These are phyloP conservation scores for Lodderomyces metapsilosis DNA, from an alignment of 1,139 yeast species.

Conservation along the genomic window DNA sequence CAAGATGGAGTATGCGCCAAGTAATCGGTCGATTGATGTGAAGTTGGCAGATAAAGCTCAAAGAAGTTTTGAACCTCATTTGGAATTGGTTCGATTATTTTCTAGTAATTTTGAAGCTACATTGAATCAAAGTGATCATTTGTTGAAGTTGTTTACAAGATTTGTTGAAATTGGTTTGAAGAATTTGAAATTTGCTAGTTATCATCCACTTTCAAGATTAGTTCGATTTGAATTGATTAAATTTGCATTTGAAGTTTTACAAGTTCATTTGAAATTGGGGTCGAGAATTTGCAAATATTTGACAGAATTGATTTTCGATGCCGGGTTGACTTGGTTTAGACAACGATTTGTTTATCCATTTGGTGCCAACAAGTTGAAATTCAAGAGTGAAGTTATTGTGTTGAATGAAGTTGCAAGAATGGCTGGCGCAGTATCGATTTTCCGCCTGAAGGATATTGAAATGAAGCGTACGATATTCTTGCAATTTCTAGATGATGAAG, in stretches of 20 bases:
- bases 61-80: constrained; percentile 69
- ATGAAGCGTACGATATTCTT: constrained; percentile 52
- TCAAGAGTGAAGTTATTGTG: constrained; percentile 65
- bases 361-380: constrained; percentile 76
- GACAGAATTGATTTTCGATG: constrained; percentile 56
- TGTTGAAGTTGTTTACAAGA: constrained; percentile 67
- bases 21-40: constrained; percentile 62
- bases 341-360: constrained; percentile 68
- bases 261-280: constrained; percentile 49
- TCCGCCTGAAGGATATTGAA: constrained; percentile 27
- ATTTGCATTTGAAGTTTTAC: constrained; percentile 66
- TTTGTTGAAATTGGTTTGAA: constrained; percentile 59
- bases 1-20: constrained; percentile 88
- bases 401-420: constrained; percentile 52
- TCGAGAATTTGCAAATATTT: constrained; percentile 47
- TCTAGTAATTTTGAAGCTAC: constrained; percentile 84
- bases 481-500: constrained; percentile 73
- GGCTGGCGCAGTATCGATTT: constrained; percentile 24
- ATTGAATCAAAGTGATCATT: constrained; percentile 67
- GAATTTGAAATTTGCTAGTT: constrained; percentile 58
- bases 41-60: constrained; percentile 49
- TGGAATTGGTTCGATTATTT: constrained; percentile 64
- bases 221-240: constrained; percentile 71
- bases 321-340: constrained; percentile 78
- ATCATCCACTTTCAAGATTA: constrained; percentile 79